phyloP scores from a whole-genome alignment of 306 rosid species.

The Prunus padus region DNA sequence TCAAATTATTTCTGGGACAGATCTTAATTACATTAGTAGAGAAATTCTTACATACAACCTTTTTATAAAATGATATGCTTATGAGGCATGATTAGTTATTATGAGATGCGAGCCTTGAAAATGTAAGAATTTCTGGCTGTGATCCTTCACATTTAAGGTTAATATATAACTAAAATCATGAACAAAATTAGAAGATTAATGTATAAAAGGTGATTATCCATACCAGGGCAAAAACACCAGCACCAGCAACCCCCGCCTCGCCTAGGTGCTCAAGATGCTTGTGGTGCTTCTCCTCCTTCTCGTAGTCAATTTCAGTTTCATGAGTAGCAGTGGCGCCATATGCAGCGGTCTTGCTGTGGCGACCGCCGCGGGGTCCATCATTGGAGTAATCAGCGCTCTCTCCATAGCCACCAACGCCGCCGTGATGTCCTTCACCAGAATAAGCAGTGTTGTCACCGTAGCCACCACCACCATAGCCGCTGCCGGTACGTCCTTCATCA shows the following conservation, averaged over 20 bases:
- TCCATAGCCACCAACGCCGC: conserved; percentile 9
- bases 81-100: too few relatives aligned
- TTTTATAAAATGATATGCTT: too few relatives aligned
- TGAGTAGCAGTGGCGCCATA: not conserved
- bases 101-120: too few relatives aligned
- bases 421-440: conserved; percentile 1
- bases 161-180: not conserved
- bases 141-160: too few relatives aligned
- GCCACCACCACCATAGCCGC: not conserved
- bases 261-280: conserved; percentile 52
- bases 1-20: too few relatives aligned
- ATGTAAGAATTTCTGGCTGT: too few relatives aligned
- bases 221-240: conserved; percentile 72
- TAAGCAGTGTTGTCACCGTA: conserved; percentile 1
- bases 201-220: not conserved
- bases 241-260: conserved; percentile 47
- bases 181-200: not conserved
- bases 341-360: not conserved
- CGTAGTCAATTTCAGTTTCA: conserved; percentile 38
- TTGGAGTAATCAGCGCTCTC: not conserved
- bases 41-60: too few relatives aligned
- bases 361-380: not conserved
- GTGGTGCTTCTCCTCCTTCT: conserved; percentile 74
- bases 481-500: not conserved
- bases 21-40: too few relatives aligned